Evolutionary conservation across 352 stramenopile genomes (phyloP).

Genomic region (Phytophthora nicotianae): DNA sequence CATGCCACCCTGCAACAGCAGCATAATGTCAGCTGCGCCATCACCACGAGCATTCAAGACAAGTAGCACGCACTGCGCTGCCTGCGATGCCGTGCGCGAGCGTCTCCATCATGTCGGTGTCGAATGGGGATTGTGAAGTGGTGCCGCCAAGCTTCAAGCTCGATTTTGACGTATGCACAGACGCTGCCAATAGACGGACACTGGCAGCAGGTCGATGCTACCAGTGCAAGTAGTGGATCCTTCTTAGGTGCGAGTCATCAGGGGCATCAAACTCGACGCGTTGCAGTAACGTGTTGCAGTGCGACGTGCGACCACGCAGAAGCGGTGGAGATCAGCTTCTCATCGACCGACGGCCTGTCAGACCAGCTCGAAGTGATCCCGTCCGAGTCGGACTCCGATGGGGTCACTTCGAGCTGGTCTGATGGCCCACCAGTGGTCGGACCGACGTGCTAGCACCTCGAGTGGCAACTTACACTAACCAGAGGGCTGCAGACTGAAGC

Average conservation of each 20-base stretch:
- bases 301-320: constrained; percentile 7
- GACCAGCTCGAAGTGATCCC: constrained; percentile 12
- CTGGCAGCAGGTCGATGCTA: not conserved
- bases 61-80: constrained; percentile 46
- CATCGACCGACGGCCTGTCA: not conserved
- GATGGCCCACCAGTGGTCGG: too few relatives aligned
- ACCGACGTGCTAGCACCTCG: too few relatives aligned
- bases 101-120: constrained; percentile 59
- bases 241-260: constrained; percentile 4
- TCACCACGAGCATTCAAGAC: not conserved
- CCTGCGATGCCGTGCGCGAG: constrained; percentile 69
- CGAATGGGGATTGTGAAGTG: constrained; percentile 1
- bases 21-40: not conserved
- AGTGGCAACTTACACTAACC: too few relatives aligned
- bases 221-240: not conserved
- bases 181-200: constrained; percentile 2
- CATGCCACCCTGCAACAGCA: constrained; percentile 53
- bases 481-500: not conserved
- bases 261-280: constrained; percentile 1
- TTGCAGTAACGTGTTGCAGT: constrained; percentile 15
- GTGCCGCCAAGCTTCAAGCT: constrained; percentile 16
- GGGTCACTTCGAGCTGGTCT: constrained; percentile 10
- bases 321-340: not conserved
- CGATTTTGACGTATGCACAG: constrained; percentile 22
- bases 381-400: not conserved